phyloP scores from a whole-genome alignment of 75 land plant species.

The Azolla pinnata region DNA sequence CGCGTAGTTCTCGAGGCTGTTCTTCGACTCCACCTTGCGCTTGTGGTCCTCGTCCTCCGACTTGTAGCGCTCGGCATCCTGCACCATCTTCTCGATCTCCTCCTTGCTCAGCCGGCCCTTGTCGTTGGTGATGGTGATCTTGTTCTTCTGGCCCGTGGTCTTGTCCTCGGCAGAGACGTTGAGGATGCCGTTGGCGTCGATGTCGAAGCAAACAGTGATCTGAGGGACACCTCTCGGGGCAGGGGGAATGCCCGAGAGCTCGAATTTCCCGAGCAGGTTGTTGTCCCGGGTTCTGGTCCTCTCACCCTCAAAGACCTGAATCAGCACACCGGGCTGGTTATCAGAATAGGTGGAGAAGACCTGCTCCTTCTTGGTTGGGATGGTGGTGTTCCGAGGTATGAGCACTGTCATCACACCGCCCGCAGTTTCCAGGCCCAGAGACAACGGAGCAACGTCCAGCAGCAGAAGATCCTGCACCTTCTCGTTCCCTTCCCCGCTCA shows the following conservation, averaged over 20 bases:
- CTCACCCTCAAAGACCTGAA: conserved; percentile 39
- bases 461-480: conserved; percentile 19
- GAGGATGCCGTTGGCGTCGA: conserved; percentile 35
- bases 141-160: conserved; percentile 35
- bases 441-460: conserved; percentile 28
- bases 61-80: conserved; percentile 39
- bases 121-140: conserved; percentile 46
- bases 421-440: conserved; percentile 22
- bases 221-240: conserved; percentile 38
- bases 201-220: conserved; percentile 33
- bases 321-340: conserved; percentile 40
- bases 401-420: conserved; percentile 24
- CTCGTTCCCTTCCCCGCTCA: conserved; percentile 35
- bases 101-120: conserved; percentile 41
- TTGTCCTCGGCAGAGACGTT: conserved; percentile 40
- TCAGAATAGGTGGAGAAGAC: conserved; percentile 36
- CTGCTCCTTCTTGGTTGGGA: conserved; percentile 40
- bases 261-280: conserved; percentile 36
- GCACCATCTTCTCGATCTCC: conserved; percentile 45
- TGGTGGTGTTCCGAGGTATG: conserved; percentile 28
- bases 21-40: conserved; percentile 38
- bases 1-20: conserved; percentile 38
- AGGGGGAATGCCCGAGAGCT: conserved; percentile 36
- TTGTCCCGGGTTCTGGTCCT: conserved; percentile 28
- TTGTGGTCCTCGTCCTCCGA: conserved; percentile 40